Evolutionary conservation across 2,329 filamentous ascomycete genomes (phyloP), one percentile per base, ranked within the genome.

Genomic region (Helotiales sp.): DNA sequence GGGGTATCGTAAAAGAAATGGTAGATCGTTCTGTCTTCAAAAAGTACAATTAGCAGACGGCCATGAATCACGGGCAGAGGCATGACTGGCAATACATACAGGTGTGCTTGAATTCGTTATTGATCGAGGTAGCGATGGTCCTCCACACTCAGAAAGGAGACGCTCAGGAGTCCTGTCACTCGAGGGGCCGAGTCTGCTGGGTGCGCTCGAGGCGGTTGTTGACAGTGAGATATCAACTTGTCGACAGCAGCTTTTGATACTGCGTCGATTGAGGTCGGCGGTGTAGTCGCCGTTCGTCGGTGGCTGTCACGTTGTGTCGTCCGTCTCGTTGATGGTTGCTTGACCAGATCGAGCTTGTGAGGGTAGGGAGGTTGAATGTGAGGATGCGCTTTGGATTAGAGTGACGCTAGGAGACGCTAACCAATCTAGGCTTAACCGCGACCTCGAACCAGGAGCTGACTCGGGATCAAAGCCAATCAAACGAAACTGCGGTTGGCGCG

Each of bases 1-100:
- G 72, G 74, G 75, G 74, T 76, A 75, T 75, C 66, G 69, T 71
- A 67, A 72, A 71, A 58, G 69, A 72, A 70, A 70, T 70, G 62
- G 70, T 72, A 55, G 64, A 59, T 69, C 68, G 69, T 69, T 63
- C 70, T 72, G 60, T 52, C 22, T 37, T 45, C 24, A 28, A 32
- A 22, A 22, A 10, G 17, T 2, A 30, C n/a, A 26, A 45, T 61
- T 45, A 34, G 63, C 55, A 64, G 47, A 43, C 20, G n/a, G n/a
- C 20, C 11, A 57, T 28, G n/a, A 26, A 47, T 40, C 60, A 30
- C 45, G 13, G 15, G 17, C 17, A 15, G 50, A 22, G 22, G 54
- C 24, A 24, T 43, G 57, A 50, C 26, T 26, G 3, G 57, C 28
- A 3, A 7, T 55, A 62, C 64, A 30, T 32, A 66, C 58, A 61